Conservation (phyloP, 2,329 filamentous ascomycete species). For the Graphiopsis chlorocephala region DNA sequence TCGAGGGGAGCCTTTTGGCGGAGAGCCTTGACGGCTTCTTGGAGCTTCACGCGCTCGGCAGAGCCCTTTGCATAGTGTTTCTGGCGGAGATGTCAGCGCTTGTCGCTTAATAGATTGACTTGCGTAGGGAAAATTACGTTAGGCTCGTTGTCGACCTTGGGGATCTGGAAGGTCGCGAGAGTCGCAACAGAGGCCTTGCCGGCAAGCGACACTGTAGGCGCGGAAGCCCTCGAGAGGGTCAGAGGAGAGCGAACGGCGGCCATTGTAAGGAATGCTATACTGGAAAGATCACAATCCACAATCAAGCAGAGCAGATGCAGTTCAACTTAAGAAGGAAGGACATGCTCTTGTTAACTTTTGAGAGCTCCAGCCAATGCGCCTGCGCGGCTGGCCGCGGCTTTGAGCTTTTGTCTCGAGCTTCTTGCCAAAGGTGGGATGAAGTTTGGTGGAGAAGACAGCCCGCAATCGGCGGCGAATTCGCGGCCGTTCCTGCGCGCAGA, state of each 20-base stretch:
- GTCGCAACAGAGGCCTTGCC: conserved; percentile 44
- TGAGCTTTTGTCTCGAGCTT: conserved; percentile 5
- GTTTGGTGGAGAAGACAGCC: conserved; percentile 1
- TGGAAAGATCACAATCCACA: conserved; percentile 11
- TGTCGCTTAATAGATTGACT: conserved; percentile 13
- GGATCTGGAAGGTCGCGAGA: conserved; percentile 82
- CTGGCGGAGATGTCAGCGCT: conserved; percentile 45
- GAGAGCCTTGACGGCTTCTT: conserved; percentile 67
- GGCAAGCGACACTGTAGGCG: conserved; percentile 8
- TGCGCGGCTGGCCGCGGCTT: conserved; percentile 13
- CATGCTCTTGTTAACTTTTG: conserved; percentile 10
- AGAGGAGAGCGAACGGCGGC: conserved; percentile 10
- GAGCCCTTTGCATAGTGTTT: conserved; percentile 87
- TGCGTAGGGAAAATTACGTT: conserved; percentile 62
- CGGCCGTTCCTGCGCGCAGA: not conserved
- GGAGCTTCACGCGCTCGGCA: conserved; percentile 71
- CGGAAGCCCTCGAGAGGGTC: conserved; percentile 13
- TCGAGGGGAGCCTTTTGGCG: conserved; percentile 69
- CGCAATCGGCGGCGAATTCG: conserved; percentile 2
- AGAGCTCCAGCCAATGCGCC: conserved; percentile 13
- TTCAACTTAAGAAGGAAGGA: not conserved
- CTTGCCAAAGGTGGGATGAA: conserved; percentile 1
- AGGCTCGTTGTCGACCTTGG: conserved; percentile 86
- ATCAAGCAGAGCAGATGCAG: not conserved
- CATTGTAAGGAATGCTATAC: not conserved